These are phyloP conservation scores for Xylariaceae sp. DNA, from an alignment of 2,329 filamentous ascomycete genomes.

Conservation along the genomic window DNA sequence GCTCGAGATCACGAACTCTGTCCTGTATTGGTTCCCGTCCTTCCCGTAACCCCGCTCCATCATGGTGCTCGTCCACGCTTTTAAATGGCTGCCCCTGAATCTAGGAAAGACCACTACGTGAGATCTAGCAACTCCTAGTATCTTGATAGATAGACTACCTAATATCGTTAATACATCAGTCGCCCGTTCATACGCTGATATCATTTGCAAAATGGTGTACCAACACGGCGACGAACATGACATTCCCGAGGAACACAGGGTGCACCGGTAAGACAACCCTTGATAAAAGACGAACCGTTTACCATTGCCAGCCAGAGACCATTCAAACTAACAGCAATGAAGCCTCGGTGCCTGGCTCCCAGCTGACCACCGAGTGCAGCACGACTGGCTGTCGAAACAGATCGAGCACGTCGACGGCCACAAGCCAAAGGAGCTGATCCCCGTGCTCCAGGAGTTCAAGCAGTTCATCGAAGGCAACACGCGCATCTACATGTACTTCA, in stretches of 20 bases:
- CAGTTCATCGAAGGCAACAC: constrained; percentile 69
- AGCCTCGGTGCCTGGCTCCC: constrained; percentile 62
- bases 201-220: constrained; percentile 53
- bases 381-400: constrained; percentile 65
- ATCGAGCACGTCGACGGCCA: constrained; percentile 62
- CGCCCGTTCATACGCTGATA: background rate
- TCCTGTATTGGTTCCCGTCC: background rate
- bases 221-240: constrained; percentile 59
- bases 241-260: constrained; percentile 56
- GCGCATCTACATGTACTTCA: constrained; percentile 70
- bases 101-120: background rate
- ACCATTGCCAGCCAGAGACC: too few species aligned
- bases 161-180: background rate
- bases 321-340: too few species aligned
- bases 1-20: constrained; percentile 23
- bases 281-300: too few species aligned
- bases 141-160: background rate
- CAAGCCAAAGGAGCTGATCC: constrained; percentile 57
- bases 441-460: constrained; percentile 69
- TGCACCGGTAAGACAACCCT: constrained; percentile 56
- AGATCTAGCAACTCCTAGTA: background rate
- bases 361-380: constrained; percentile 66
- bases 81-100: too few species aligned
- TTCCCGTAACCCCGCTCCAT: constrained; percentile 19
- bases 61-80: background rate